These are phyloP conservation scores for Keithomyces neogunnii DNA, from an alignment of 2,329 filamentous ascomycete genomes.

Conservation along the genomic window DNA sequence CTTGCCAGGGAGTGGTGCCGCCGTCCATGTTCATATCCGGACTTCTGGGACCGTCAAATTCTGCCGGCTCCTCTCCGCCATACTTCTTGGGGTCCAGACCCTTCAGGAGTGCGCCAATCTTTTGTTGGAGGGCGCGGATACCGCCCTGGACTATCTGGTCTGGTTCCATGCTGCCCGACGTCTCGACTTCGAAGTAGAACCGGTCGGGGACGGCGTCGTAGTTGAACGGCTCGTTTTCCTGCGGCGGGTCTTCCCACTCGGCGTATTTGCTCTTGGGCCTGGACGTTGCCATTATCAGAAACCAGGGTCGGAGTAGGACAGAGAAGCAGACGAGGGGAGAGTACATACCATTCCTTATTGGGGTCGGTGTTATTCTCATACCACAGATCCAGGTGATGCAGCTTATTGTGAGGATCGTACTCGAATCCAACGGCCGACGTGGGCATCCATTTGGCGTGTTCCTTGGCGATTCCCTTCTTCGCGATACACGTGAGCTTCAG, in stretches of 20 bases:
- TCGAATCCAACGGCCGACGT: slow-evolving; percentile 91
- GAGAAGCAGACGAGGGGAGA: too few species aligned
- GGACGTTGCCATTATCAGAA: not conserved
- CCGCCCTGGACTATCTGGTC: slow-evolving; percentile 84
- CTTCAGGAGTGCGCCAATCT: slow-evolving; percentile 72
- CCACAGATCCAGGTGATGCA: slow-evolving; percentile 89
- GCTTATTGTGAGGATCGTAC: slow-evolving; percentile 95
- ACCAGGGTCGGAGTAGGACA: not conserved
- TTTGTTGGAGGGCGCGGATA: slow-evolving; percentile 81
- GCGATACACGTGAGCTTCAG: slow-evolving; percentile 85
- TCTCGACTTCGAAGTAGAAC: slow-evolving; percentile 94
- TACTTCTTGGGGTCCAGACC: slow-evolving; percentile 38
- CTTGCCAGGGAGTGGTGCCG: slow-evolving; percentile 46
- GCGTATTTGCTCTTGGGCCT: slow-evolving; percentile 79
- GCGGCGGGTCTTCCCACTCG: slow-evolving; percentile 67
- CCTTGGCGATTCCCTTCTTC: slow-evolving; percentile 98
- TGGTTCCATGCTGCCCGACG: slow-evolving; percentile 77
- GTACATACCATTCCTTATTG: slow-evolving; percentile 69
- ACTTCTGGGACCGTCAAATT: slow-evolving; percentile 56
- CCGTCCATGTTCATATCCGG: slow-evolving; percentile 55
- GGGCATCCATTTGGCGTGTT: slow-evolving; percentile 97
- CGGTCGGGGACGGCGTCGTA: slow-evolving; percentile 75
- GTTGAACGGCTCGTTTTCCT: slow-evolving; percentile 81
- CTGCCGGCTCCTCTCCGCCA: slow-evolving; percentile 50
- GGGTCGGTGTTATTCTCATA: slow-evolving; percentile 70